A percentile compares a stretch with the other conserved stretches of the same genome.
These are phyloP conservation scores for Pezicula carpinea DNA, from an alignment of 2,329 filamentous ascomycete genomes.

Conservation along the genomic window DNA sequence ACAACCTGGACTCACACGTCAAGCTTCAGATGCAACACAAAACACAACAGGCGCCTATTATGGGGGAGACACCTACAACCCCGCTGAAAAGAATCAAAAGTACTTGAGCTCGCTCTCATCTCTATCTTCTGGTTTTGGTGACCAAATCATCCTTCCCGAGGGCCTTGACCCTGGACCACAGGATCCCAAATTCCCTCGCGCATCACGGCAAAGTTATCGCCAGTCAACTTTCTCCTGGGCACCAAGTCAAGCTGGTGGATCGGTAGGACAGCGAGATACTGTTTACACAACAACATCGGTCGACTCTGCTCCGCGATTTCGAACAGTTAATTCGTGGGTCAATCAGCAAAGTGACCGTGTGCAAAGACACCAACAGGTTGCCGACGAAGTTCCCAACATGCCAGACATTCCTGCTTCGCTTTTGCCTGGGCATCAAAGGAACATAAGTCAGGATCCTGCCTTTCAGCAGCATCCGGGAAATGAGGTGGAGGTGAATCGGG, in stretches of 20 bases:
- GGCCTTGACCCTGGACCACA: slow-evolving; percentile 29
- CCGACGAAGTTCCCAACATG: slow-evolving; percentile 25
- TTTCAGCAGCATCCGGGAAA: slow-evolving; percentile 28
- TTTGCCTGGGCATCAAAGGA: slow-evolving; percentile 20
- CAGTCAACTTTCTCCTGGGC: slow-evolving; percentile 28
- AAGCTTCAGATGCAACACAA: slow-evolving; percentile 9
- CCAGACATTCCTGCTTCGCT: slow-evolving; percentile 19
- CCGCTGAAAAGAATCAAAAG: slow-evolving; percentile 17
- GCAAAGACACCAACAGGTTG: slow-evolving; percentile 40
- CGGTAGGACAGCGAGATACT: slow-evolving; percentile 24
- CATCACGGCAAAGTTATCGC: slow-evolving; percentile 14
- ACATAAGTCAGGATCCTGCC: slow-evolving; percentile 22
- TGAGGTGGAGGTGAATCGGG: slow-evolving; percentile 21
- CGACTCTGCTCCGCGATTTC: slow-evolving; percentile 45
- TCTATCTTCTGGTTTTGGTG: slow-evolving; percentile 60
- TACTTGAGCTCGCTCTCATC: slow-evolving; percentile 46
- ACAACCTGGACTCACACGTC: slow-evolving; percentile 5
- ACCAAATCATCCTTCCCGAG: slow-evolving; percentile 48
- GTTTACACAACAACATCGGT: slow-evolving; percentile 26
- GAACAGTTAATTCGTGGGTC: slow-evolving; percentile 59
- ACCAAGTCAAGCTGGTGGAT: slow-evolving; percentile 6
- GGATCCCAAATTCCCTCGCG: slow-evolving; percentile 3
- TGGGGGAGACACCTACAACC: slow-evolving; percentile 18
- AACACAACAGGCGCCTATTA: slow-evolving; percentile 13
- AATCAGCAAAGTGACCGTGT: slow-evolving; percentile 56